phyloP scores from a whole-genome alignment of 768 basidiomycete genomes.

The Tricholoma saponaceum region DNA sequence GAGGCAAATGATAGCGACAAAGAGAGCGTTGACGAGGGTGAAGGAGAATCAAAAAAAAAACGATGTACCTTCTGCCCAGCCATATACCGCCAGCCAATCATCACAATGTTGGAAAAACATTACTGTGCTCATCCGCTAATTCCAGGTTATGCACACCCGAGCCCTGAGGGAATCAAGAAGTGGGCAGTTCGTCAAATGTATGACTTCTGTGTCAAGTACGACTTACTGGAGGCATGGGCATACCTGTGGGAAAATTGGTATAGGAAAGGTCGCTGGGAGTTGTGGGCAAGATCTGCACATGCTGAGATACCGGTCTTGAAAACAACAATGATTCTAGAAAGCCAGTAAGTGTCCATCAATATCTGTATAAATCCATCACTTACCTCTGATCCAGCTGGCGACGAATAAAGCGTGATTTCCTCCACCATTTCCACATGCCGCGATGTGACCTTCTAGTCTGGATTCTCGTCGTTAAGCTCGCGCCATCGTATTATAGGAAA shows the following conservation, averaged over 20 bases:
- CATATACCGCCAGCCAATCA: conserved; percentile 6
- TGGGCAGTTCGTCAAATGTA: background rate
- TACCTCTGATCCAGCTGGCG: conserved; percentile 23
- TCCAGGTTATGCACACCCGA: background rate
- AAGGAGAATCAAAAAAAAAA: background rate
- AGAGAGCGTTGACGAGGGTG: background rate
- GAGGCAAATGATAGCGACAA: background rate
- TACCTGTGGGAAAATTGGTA: background rate
- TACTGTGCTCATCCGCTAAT: background rate
- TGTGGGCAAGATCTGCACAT: conserved; percentile 3
- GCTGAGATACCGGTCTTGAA: conserved; percentile 19
- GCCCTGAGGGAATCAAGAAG: background rate
- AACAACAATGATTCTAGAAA: conserved; percentile 27
- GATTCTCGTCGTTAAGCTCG: conserved; percentile 27
- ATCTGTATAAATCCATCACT: background rate
- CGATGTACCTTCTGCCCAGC: conserved; percentile 15
- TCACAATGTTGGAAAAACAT: background rate
- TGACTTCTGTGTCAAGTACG: background rate
- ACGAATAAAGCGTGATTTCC: conserved; percentile 28
- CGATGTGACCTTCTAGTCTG: conserved; percentile 27
- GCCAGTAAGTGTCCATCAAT: conserved; percentile 18
- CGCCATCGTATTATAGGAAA: background rate
- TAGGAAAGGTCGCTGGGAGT: background rate
- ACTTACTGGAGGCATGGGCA: background rate
- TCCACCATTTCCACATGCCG: conserved; percentile 28